Percentiles rank a stretch among this genome's conserved stretches.
Evolutionary conservation across 768 basidiomycete genomes (phyloP).

Genomic region (Sistotremastrum suecicum): DNA sequence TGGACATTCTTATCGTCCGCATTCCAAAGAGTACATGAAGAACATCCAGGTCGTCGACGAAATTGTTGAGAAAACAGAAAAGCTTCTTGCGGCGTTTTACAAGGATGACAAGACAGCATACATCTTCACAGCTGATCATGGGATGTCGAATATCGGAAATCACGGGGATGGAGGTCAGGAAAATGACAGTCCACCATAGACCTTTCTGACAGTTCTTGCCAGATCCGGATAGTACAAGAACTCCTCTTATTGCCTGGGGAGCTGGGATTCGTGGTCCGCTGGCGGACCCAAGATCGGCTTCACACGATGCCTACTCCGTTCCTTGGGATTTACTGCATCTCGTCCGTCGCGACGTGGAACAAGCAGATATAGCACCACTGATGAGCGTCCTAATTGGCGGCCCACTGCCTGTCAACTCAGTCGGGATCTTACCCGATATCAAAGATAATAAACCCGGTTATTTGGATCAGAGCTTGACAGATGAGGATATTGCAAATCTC

Average conservation of each 20-base stretch:
- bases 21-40: constrained; percentile 75
- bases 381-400: constrained; percentile 65
- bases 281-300: constrained; percentile 35
- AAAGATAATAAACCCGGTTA: constrained; percentile 49
- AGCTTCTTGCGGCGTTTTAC: constrained; percentile 49
- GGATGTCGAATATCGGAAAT: constrained; percentile 80
- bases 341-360: constrained; percentile 61
- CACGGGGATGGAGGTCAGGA: constrained; percentile 73
- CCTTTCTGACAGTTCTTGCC: background rate
- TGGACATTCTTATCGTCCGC: constrained; percentile 74
- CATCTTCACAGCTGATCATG: constrained; percentile 81
- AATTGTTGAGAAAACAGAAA: constrained; percentile 55
- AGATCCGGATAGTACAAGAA: constrained; percentile 84
- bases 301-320: constrained; percentile 56
- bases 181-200: constrained; percentile 3
- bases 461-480: constrained; percentile 30
- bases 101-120: constrained; percentile 55
- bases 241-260: constrained; percentile 76
- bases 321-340: constrained; percentile 48
- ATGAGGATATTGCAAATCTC: constrained; percentile 35
- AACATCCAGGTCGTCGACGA: constrained; percentile 70
- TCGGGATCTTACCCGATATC: constrained; percentile 68
- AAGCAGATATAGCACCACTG: constrained; percentile 68
- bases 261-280: constrained; percentile 60
- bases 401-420: constrained; percentile 69